Evolutionary conservation across 2,329 filamentous ascomycete species (phyloP), one percentile per base, ranked within the genome.

Genomic region (Scleromitrula shiraiana): DNA sequence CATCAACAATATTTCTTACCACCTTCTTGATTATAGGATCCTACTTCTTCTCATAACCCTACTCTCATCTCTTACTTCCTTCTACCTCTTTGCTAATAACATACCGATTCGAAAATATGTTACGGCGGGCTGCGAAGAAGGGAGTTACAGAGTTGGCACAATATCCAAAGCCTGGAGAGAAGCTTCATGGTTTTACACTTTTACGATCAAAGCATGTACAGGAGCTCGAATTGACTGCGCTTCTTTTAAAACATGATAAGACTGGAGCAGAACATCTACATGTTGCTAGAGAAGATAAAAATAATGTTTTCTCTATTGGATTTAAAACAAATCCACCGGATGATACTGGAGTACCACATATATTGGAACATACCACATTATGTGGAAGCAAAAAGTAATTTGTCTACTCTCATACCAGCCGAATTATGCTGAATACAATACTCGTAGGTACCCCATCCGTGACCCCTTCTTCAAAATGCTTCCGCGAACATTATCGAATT

Each of bases 401-500:
- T 29, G 22, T 19, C 20, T 14, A 49, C 51, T 38, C 9, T 43
- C 39, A 27, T 46, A 46, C 20, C 17, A 8, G 12, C 7, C n/a
- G 39, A 46, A 29, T 35, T 50, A 54, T 55, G 48, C 65, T 69
- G 50, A 70, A 51, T 39, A n/a, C 14, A n/a, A n/a, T n/a, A 7
- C 14, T 38, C 50, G 43, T 63, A 91, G 87, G 66, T 95, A 90
- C 64, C 93, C 93, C n/a, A 91, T 98, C 50, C 88, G 93, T 53
- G 93, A 98, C 63, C 93, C 93, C 0, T 98, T 98, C 74, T 98
- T 98, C 75, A 98, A 97, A 77, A 98, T 98, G 93, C 78, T 98
- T 22, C 93, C 93, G 19, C 82, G 93, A 59, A 96, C 93, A 5
- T 76, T 98, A n/a, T 96, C 93, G 55, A 98, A 97, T 68, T 98